A percentile compares a stretch with the other conserved stretches of the same genome.
These are phyloP conservation scores for Rhazya stricta DNA, from an alignment of 257 asterid genomes.

Conservation along the genomic window DNA sequence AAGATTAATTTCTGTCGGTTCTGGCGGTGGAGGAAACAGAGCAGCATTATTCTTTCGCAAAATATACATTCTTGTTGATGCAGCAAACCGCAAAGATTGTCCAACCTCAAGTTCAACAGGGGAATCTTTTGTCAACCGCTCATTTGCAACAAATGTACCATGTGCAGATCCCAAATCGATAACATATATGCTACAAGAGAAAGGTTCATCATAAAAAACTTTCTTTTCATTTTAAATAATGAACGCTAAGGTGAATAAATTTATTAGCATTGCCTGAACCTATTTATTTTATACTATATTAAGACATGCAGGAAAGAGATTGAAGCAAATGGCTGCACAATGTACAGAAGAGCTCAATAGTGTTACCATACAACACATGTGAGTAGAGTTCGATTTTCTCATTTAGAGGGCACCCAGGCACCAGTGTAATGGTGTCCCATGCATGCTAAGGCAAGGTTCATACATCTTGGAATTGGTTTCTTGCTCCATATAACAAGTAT, in stretches of 20 bases:
- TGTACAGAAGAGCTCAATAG: not conserved
- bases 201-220: not conserved
- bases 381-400: not conserved
- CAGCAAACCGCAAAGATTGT: conserved; percentile 89
- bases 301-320: not conserved
- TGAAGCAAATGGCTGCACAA: not conserved
- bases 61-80: conserved; percentile 82
- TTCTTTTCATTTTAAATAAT: not conserved
- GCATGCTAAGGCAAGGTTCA: not conserved
- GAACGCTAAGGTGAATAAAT: not conserved
- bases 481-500: not conserved
- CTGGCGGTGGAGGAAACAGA: conserved; percentile 66
- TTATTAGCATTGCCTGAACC: not conserved
- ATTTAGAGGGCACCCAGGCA: not conserved
- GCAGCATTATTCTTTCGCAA: conserved; percentile 73
- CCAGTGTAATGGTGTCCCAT: not conserved
- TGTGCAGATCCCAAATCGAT: conserved; percentile 97
- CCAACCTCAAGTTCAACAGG: conserved; percentile 91
- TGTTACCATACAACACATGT: not conserved
- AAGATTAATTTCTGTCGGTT: conserved; percentile 54
- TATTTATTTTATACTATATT: not conserved
- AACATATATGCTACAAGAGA: conserved; percentile 72
- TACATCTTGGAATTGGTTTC: not conserved
- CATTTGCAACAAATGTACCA: conserved; percentile 97
- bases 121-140: conserved; percentile 72